phyloP scores from a whole-genome alignment of 805 yeast species.

The Metschnikowia anglica region DNA sequence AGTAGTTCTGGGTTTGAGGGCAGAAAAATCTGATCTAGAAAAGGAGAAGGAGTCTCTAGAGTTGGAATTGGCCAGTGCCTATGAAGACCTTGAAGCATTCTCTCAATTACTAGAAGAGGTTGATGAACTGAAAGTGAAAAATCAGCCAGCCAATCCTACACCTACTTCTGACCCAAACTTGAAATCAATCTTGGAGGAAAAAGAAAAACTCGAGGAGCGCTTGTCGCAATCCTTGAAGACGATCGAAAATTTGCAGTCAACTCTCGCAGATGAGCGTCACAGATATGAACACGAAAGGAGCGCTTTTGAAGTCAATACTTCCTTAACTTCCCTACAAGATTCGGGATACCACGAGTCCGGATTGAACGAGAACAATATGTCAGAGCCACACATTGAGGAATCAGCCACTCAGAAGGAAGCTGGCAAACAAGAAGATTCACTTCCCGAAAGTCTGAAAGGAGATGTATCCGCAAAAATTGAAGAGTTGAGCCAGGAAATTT shows the following conservation, averaged over 20 bases:
- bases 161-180: neutral
- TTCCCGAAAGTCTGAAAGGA: neutral
- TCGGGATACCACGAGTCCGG: neutral
- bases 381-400: neutral
- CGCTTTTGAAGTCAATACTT: neutral
- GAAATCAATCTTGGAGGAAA: neutral
- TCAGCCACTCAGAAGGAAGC: neutral
- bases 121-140: slow-evolving; percentile 4
- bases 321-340: neutral
- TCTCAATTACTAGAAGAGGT: slow-evolving; percentile 14
- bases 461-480: neutral
- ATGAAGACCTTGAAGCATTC: slow-evolving; percentile 16
- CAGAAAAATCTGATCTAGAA: slow-evolving; percentile 8
- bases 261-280: neutral
- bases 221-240: slow-evolving; percentile 3
- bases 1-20: slow-evolving; percentile 35
- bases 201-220: slow-evolving; percentile 5
- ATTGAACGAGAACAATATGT: too few species aligned
- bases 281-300: neutral
- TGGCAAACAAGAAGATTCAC: neutral
- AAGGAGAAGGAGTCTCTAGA: slow-evolving; percentile 10
- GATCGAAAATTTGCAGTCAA: slow-evolving; percentile 5
- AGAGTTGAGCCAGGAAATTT: neutral
- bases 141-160: neutral
- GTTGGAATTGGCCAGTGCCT: slow-evolving; percentile 14